Base-by-base conservation (phyloP, 305 asterid genomes). In the Vinca major region DNA sequence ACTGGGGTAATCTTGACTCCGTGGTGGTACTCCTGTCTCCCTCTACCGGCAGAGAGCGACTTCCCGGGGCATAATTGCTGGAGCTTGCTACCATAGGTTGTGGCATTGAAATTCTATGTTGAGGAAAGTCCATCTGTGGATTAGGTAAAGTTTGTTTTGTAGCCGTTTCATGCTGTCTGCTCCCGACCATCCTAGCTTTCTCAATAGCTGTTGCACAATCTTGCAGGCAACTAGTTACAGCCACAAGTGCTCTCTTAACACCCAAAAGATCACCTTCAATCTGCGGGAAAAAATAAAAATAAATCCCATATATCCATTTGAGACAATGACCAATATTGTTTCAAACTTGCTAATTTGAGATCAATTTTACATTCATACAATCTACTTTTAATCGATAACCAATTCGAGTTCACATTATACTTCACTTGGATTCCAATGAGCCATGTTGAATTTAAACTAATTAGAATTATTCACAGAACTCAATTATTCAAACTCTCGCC, bases 181-280 rank as follows among this genome's bases (percentile, higher is more conserved):
- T 71, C 45, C 76, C 76, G 49, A 37, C 57, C 39, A 49, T 66
- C 70, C 75, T 77, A 65, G 75, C 68, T 77, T 72, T 82, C 47
- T 83, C 87, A 26, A 61, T 7, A 36, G 67, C 57, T 58, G 78
- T 79, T 40, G 81, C 68, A 77, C 79, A 83, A 77, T 83, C 93
- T 81, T 90, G 96, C 73, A 90, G 85, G 72, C 88, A 78, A 60
- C 78, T 61, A 20, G 86, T 80, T 71, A 88, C 80, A 58, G 88
- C 86, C 45, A 86, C 70, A 57, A 90, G 88, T 49, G 90, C 95
- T 79, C 79, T 88, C 84, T 82, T 90, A 63, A 88, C 89, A 61
- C 79, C 83, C 54, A 68, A 19, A 54, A 63, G 19, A 43, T 44
- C 40, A 19, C 67, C 54, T 47, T 63, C 67, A 63, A 63, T 63